A percentile compares a stretch with the other conserved stretches of the same genome.
These are phyloP conservation scores for Rhodofomes roseus DNA, from an alignment of 1,284 basidiomycete species.

Conservation along the genomic window DNA sequence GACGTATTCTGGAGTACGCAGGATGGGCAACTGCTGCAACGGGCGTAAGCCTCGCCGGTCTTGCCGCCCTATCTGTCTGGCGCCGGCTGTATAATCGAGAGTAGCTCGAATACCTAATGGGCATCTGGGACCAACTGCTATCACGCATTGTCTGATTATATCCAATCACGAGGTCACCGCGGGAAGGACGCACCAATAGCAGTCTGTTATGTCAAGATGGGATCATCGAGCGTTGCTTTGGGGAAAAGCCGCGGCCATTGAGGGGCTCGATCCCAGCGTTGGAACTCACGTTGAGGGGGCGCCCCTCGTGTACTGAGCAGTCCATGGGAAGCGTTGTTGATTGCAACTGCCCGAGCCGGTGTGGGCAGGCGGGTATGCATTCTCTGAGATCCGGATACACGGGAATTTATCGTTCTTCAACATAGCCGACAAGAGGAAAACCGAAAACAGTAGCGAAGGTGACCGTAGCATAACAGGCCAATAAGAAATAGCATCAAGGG, in stretches of 20 bases:
- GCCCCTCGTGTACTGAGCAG: neutral
- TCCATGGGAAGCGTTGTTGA: constrained; percentile 1
- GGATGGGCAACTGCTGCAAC: constrained; percentile 29
- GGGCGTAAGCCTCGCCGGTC: constrained; percentile 39
- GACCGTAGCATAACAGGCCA: neutral
- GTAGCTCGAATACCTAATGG: constrained; percentile 15
- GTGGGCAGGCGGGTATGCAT: neutral
- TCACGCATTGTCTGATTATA: neutral
- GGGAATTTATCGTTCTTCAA: neutral
- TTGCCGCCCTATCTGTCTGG: constrained; percentile 35
- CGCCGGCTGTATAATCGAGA: constrained; percentile 31
- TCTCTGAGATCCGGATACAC: neutral
- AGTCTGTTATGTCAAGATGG: constrained; percentile 5
- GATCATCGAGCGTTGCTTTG: neutral
- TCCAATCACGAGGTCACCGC: constrained; percentile 4
- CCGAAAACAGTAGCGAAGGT: constrained; percentile 1
- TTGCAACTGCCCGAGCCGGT: neutral
- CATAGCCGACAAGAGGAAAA: neutral
- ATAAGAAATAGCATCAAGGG: constrained; percentile 1
- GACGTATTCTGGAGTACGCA: constrained; percentile 38
- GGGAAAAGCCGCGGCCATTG: neutral
- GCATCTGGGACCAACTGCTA: neutral
- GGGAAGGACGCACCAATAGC: constrained; percentile 1
- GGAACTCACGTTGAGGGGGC: neutral
- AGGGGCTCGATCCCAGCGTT: neutral